A percentile compares a stretch with the other conserved stretches of the same genome.
These are phyloP conservation scores for Ramicandelaber brevisporus DNA, from an alignment of 192 early-diverging fungal species.

Conservation along the genomic window DNA sequence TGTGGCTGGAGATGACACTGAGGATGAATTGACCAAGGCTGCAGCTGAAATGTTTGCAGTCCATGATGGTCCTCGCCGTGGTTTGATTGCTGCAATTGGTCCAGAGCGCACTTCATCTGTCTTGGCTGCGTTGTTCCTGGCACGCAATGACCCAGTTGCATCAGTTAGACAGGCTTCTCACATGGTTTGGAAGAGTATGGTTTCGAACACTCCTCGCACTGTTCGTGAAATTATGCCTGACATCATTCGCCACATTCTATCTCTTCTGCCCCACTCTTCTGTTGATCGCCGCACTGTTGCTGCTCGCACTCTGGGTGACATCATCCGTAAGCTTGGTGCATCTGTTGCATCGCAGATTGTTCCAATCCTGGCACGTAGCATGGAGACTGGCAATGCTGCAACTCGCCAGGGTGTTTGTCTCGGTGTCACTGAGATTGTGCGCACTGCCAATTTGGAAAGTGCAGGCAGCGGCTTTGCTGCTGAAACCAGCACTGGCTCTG, in stretches of 20 bases:
- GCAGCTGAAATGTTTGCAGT: background rate
- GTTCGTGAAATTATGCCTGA: constrained; percentile 79
- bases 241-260: constrained; percentile 80
- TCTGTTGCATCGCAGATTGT: constrained; percentile 61
- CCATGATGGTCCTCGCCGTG: background rate
- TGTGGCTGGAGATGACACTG: constrained; percentile 4
- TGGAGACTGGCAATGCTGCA: constrained; percentile 36
- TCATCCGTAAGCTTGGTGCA: constrained; percentile 89
- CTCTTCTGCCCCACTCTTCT: constrained; percentile 40
- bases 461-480: constrained; percentile 55
- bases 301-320: constrained; percentile 74
- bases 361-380: constrained; percentile 67
- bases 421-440: constrained; percentile 76
- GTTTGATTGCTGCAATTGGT: constrained; percentile 56
- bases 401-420: constrained; percentile 76
- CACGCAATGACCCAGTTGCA: constrained; percentile 49
- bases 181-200: constrained; percentile 87
- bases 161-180: constrained; percentile 74
- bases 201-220: constrained; percentile 87
- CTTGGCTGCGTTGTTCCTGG: constrained; percentile 77
- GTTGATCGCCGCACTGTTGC: constrained; percentile 66
- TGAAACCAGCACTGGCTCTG: too few relatives aligned
- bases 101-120: constrained; percentile 61
- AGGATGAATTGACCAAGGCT: background rate
- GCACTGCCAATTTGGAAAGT: too few relatives aligned